Evolutionary conservation across 108 stramenopile species (phyloP).

Genomic region (Mayamaea pseudoterrestris): DNA sequence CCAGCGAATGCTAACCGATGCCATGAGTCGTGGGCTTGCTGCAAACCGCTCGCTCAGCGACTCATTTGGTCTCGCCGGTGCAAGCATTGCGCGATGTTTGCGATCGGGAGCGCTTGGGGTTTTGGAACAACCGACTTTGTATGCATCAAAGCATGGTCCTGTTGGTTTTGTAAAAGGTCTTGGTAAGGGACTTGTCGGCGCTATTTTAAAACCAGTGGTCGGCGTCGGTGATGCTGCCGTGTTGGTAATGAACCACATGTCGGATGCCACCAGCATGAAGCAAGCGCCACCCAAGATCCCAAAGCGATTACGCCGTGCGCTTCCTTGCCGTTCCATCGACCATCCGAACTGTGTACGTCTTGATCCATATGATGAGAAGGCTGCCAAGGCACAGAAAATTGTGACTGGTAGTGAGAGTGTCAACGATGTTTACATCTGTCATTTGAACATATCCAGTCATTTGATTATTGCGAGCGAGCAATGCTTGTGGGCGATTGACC

Average conservation of each 20-base stretch:
- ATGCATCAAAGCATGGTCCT: constrained; percentile 62
- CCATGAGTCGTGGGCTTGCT: constrained; percentile 30
- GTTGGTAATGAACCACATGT: constrained; percentile 75
- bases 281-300: constrained; percentile 36
- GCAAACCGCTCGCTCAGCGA: constrained; percentile 37
- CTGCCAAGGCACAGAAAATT: constrained; percentile 67
- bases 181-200: constrained; percentile 61
- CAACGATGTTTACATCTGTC: constrained; percentile 62
- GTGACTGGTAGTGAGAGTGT: constrained; percentile 62
- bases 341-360: constrained; percentile 37
- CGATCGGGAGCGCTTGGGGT: constrained; percentile 60
- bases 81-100: constrained; percentile 46
- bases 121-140: constrained; percentile 53
- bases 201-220: constrained; percentile 66
- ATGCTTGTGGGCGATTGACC: constrained; percentile 55
- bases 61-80: constrained; percentile 50
- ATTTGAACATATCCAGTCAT: constrained; percentile 49
- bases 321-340: constrained; percentile 30
- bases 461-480: constrained; percentile 58
- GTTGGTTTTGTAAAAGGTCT: constrained; percentile 64
- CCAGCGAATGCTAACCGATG: constrained; percentile 54
- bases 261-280: constrained; percentile 57
- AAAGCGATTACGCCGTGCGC: constrained; percentile 51
- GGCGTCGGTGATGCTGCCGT: constrained; percentile 74
- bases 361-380: constrained; percentile 50